These are phyloP conservation scores for Globisporangium emineosum DNA, from an alignment of 352 stramenopile species.

Conservation along the genomic window DNA sequence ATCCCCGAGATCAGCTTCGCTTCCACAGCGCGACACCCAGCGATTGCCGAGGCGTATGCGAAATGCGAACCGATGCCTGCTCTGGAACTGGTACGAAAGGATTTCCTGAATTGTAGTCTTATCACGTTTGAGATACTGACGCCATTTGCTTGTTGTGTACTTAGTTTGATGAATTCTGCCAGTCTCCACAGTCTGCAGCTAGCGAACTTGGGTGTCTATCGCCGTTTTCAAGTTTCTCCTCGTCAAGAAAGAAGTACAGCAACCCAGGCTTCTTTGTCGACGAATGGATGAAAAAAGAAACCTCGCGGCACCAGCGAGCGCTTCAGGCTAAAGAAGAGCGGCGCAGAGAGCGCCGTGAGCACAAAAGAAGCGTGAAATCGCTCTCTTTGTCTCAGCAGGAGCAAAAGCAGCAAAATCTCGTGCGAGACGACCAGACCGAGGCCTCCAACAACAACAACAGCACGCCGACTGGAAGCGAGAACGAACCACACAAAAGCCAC, in stretches of 20 bases:
- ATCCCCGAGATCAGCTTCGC: constrained; percentile 17
- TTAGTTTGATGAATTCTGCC: constrained; percentile 41
- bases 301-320: constrained; percentile 27
- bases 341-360: constrained; percentile 17
- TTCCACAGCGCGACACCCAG: constrained; percentile 11
- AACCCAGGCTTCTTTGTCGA: constrained; percentile 57
- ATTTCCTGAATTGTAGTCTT: neutral
- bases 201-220: neutral
- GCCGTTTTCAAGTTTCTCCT: neutral
- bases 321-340: constrained; percentile 31
- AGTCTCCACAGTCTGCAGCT: neutral
- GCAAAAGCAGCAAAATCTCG: constrained; percentile 17
- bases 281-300: constrained; percentile 54
- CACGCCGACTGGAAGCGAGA: neutral
- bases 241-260: constrained; percentile 50
- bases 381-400: constrained; percentile 10
- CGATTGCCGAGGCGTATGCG: constrained; percentile 28
- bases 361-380: constrained; percentile 5
- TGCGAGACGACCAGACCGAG: constrained; percentile 18
- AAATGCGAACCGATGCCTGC: constrained; percentile 38
- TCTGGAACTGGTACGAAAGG: constrained; percentile 34
- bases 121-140: neutral
- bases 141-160: neutral
- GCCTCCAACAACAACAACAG: constrained; percentile 19
- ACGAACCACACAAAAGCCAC: neutral